Base-by-base conservation (phyloP, 2,329 filamentous ascomycete genomes). In the Xylariaceae sp. region DNA sequence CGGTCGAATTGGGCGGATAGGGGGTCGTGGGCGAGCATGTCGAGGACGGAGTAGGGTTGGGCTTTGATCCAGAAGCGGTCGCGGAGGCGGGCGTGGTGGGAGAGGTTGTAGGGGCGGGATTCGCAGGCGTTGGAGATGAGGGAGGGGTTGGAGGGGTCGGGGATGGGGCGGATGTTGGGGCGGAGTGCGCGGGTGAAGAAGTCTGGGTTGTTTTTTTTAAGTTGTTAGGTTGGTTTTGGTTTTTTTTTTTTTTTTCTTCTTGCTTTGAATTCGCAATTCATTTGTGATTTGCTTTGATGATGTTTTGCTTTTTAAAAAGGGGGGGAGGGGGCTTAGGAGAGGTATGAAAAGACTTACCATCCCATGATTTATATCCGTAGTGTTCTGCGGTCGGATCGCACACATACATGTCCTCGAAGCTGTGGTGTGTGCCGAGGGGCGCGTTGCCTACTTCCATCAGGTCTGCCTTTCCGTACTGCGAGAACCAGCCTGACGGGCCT, bases 61-160 rank as follows among this genome's bases (percentile, higher is more conserved):
- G 73, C 73, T 62, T 84, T 85, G 57, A 82, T 72, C 80, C 80
- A 85, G 71, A 84, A 85, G 2, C 67, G 66, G 62, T 81, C 79
- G 26, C 76, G 74, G 1, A 73, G 68, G 48, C 75, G 71, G 27
- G 77, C 74, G 31, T 74, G 60, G 2, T 66, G 67, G 2, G 53
- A 53, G 2, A 68, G 54, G 57, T 72, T 71, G 26, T 80, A 68
- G 43, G 79, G 76, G 51, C 73, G 76, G 3, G 76, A 79, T 62
- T 85, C 81, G 67, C 80, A 84, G 0, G 77, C 76, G 64, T 81
- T 83, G 41, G 71, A 75, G 51, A 85, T 76, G 27, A 82, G 71
- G 34, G 64, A 69, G 54, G 75, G 70, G 49, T 83, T 74, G 0
- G 79, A 69, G 0, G 74, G 75, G 3, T 61, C 66, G 0, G 74